A percentile compares a stretch with the other conserved stretches of the same genome.
phyloP scores from a whole-genome alignment of 192 early-diverging fungal genomes.

The Ramicandelaber brevisporus region DNA sequence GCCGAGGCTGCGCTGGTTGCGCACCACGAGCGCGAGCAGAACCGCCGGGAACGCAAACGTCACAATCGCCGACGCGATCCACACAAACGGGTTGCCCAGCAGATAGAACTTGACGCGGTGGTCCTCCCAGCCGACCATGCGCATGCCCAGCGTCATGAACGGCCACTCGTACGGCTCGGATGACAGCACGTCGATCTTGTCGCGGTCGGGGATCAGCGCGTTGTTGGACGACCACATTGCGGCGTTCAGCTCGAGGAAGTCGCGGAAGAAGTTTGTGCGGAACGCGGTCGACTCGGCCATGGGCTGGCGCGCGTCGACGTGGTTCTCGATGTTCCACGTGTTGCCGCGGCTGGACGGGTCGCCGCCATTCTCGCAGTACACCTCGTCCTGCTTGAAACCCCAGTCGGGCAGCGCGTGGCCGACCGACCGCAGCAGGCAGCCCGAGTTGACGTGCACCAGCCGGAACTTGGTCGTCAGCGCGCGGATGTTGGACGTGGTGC shows the following conservation, averaged over 20 bases:
- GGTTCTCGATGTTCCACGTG: slow-evolving; percentile 23
- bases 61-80: slow-evolving; percentile 40
- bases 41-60: slow-evolving; percentile 12
- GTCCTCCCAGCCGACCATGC: slow-evolving; percentile 58
- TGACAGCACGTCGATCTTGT: slow-evolving; percentile 23
- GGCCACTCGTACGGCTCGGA: slow-evolving; percentile 63
- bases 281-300: slow-evolving; percentile 12
- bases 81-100: slow-evolving; percentile 69
- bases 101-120: slow-evolving; percentile 63
- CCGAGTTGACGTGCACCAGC: slow-evolving; percentile 49
- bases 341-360: slow-evolving; percentile 17
- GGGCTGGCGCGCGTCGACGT: slow-evolving; percentile 9
- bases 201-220: slow-evolving; percentile 14
- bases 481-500: slow-evolving; percentile 19
- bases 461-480: slow-evolving; percentile 33
- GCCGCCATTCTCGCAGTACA: slow-evolving; percentile 76
- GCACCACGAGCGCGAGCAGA: slow-evolving; percentile 4
- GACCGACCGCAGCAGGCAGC: slow-evolving; percentile 57
- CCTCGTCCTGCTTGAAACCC: slow-evolving; percentile 68
- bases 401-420: slow-evolving; percentile 49
- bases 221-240: slow-evolving; percentile 20
- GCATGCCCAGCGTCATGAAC: slow-evolving; percentile 61
- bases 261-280: slow-evolving; percentile 9
- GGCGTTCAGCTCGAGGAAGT: slow-evolving; percentile 16
- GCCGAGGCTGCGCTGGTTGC: slow-evolving; percentile 7